These are phyloP conservation scores for Pseudogymnoascus verrucosus DNA, from an alignment of 2,329 filamentous ascomycete species.

Conservation along the genomic window DNA sequence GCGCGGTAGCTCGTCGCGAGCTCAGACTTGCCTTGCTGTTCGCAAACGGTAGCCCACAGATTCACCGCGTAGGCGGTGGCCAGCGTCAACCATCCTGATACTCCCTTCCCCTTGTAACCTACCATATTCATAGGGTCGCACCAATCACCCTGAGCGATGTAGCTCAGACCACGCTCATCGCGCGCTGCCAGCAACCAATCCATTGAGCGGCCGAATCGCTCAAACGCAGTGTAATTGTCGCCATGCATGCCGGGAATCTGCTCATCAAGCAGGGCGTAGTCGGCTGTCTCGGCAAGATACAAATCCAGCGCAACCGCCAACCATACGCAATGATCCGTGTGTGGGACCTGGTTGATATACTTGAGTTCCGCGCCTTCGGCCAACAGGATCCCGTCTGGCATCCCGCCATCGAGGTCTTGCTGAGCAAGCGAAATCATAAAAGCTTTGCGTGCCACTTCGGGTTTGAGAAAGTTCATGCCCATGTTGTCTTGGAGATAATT, in stretches of 20 bases:
- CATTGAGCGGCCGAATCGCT: constrained; percentile 48
- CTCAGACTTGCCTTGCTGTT: constrained; percentile 33
- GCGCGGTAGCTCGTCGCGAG: constrained; percentile 37
- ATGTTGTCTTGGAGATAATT: constrained; percentile 55
- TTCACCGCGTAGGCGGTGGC: constrained; percentile 46
- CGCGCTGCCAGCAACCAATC: constrained; percentile 45
- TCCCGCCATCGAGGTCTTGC: constrained; percentile 46
- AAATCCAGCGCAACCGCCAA: constrained; percentile 46
- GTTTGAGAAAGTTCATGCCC: constrained; percentile 51
- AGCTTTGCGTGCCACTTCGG: constrained; percentile 39
- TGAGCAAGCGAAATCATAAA: constrained; percentile 44
- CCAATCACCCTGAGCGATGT: constrained; percentile 52
- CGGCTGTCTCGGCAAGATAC: constrained; percentile 47
- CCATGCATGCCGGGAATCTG: constrained; percentile 35
- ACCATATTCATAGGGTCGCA: constrained; percentile 57
- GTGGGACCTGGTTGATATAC: constrained; percentile 54
- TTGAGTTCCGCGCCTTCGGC: constrained; percentile 47
- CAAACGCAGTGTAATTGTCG: constrained; percentile 42
- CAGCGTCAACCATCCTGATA: constrained; percentile 51
- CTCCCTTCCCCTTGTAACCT: constrained; percentile 48
- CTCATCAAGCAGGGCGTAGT: constrained; percentile 42
- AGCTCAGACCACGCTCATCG: constrained; percentile 46
- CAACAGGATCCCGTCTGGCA: constrained; percentile 50
- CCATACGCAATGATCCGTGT: constrained; percentile 53
- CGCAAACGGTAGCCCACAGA: constrained; percentile 46